Percentiles rank a stretch among this genome's conserved stretches.
Evolutionary conservation across 352 stramenopile genomes (phyloP).

Genomic region (Elongisporangium senticosum): DNA sequence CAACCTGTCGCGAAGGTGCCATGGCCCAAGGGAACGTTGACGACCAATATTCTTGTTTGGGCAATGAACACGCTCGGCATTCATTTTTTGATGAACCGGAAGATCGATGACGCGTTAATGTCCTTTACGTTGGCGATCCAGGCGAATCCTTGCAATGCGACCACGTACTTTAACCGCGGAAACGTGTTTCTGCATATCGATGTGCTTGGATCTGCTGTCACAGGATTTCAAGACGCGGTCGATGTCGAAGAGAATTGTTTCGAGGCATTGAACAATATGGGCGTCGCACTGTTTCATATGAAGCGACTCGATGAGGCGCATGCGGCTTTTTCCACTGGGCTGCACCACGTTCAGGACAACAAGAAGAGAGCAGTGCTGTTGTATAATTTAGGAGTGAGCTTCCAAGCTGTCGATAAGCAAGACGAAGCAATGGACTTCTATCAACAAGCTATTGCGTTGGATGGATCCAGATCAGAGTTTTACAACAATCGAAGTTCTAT

Average conservation of each 20-base stretch:
- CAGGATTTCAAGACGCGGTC: conserved; percentile 44
- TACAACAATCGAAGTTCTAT: conserved; percentile 57
- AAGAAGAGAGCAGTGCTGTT: conserved; percentile 30
- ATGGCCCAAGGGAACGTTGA: conserved; percentile 39
- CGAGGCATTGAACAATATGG: conserved; percentile 43
- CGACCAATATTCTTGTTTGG: conserved; percentile 37
- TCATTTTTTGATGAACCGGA: conserved; percentile 15
- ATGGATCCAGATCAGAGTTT: conserved; percentile 33
- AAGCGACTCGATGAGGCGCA: conserved; percentile 44
- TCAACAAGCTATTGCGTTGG: conserved; percentile 39
- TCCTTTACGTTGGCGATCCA: conserved; percentile 50
- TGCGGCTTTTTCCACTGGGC: conserved; percentile 26
- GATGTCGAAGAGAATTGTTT: conserved; percentile 30
- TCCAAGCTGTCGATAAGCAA: conserved; percentile 28
- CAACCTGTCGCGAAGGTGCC: conserved; percentile 10
- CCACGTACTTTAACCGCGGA: conserved; percentile 47
- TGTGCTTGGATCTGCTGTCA: conserved; percentile 27
- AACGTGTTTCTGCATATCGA: conserved; percentile 45
- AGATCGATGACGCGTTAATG: conserved; percentile 43
- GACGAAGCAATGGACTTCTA: conserved; percentile 48
- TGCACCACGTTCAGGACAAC: conserved; percentile 19
- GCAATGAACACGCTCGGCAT: conserved; percentile 43
- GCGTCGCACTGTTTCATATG: conserved; percentile 33
- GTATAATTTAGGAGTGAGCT: conserved; percentile 40
- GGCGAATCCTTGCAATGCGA: conserved; percentile 23